Conservation (phyloP, 2,329 filamentous ascomycete species). For the Epichloe elymi region DNA sequence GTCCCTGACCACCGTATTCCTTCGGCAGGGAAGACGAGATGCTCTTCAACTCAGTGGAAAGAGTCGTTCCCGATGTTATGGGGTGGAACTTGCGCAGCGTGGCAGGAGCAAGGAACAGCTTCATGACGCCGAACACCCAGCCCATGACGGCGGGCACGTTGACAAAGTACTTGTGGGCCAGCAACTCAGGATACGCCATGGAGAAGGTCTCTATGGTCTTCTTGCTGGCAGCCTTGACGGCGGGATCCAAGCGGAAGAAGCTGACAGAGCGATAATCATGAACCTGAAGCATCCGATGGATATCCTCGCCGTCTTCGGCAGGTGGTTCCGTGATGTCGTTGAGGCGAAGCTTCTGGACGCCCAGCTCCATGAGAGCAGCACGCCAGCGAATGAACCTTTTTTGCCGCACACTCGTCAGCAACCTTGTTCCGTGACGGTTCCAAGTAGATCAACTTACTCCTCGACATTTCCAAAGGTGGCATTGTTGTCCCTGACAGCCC, state of each 20-base stretch:
- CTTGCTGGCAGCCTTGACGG: conserved; percentile 61
- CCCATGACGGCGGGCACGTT: conserved; percentile 88
- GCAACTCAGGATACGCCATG: conserved; percentile 76
- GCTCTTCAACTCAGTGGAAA: conserved; percentile 46
- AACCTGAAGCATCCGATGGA: conserved; percentile 82
- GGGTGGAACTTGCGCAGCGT: conserved; percentile 72
- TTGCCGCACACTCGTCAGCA: background rate
- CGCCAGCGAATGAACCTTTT: conserved; percentile 79
- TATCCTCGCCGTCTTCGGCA: conserved; percentile 61
- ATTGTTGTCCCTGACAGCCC: conserved; percentile 68
- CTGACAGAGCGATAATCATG: conserved; percentile 86
- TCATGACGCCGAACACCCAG: conserved; percentile 67
- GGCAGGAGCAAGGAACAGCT: conserved; percentile 59
- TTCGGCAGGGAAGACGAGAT: conserved; percentile 55
- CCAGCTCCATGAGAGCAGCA: conserved; percentile 79
- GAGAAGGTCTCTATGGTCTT: conserved; percentile 74
- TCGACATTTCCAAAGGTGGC: conserved; percentile 73
- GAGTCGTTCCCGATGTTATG: conserved; percentile 56
- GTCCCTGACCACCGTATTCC: conserved; percentile 66
- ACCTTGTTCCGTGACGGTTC: background rate
- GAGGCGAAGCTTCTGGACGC: conserved; percentile 62
- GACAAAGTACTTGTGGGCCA: conserved; percentile 82
- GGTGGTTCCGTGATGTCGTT: conserved; percentile 55
- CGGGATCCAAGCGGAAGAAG: conserved; percentile 70
- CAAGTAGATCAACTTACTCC: conserved; percentile 38